Conservation (phyloP, 495 filamentous ascomycete species). For the Podospora pseudoanserina region DNA sequence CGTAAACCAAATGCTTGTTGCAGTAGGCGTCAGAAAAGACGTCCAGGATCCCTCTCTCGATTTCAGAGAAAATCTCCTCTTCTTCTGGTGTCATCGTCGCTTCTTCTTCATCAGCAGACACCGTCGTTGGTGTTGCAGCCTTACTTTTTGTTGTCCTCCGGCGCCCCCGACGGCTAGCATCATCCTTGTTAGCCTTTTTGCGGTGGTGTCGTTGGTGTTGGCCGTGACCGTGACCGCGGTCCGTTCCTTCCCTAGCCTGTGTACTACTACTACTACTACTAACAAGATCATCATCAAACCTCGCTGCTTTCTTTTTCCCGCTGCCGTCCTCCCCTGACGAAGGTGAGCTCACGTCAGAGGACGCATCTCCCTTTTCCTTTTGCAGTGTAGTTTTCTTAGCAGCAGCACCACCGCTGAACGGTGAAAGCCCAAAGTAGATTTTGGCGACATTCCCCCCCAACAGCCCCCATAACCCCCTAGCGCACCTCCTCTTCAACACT, state of each 20-base stretch:
- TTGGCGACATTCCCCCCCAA: conserved; percentile 48
- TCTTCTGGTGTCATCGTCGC: conserved; percentile 25
- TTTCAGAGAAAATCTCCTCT: conserved; percentile 39
- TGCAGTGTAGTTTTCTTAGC: background rate
- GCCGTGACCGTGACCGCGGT: background rate
- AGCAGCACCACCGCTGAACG: background rate
- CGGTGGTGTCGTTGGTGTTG: background rate
- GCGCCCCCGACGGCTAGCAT: conserved; percentile 1
- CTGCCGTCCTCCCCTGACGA: background rate
- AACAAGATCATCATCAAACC: background rate
- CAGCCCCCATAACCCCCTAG: conserved; percentile 48
- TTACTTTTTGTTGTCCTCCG: background rate
- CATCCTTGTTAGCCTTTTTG: background rate
- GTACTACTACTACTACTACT: conserved; percentile 6
- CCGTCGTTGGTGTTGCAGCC: background rate
- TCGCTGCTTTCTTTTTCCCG: background rate
- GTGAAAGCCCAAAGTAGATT: conserved; percentile 47
- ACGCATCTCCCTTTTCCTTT: background rate
- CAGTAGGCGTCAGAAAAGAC: conserved; percentile 76
- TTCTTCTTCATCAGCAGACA: background rate
- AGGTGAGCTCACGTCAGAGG: background rate
- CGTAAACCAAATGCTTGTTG: conserved; percentile 85
- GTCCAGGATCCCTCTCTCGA: conserved; percentile 60
- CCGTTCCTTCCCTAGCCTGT: background rate
- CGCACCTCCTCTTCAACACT: conserved; percentile 50